Base-by-base conservation (phyloP, 2,329 filamentous ascomycete genomes). In the Fusarium armeniacum region DNA sequence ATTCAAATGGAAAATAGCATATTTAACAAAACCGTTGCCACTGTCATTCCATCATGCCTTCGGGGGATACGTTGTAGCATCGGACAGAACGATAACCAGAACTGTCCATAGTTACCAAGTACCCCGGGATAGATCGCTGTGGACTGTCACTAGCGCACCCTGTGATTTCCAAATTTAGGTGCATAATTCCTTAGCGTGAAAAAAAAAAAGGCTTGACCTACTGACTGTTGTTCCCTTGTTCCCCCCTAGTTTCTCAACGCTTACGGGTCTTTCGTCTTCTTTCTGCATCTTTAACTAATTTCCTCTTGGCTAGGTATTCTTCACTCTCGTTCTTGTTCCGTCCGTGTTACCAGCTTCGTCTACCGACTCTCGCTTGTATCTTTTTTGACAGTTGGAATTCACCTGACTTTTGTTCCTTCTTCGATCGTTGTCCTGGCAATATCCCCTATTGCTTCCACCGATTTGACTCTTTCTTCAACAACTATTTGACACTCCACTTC, bases 131-230 rank as follows among this genome's bases (percentile, higher is more conserved):
- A 57, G 44, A 52, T 57, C 62, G 35, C 45, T 50, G 46, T 49
- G 63, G 58, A 40, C 35, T 32, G 33, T 13, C 36, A 30, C 20
- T 65, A 46, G 43, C 62, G 32, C 36, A 45, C 46, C 61, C 61
- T 66, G 41, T 32, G 47, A 62, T 55, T 65, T 62, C 63, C 63
- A 66, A 66, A 67, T 38, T 67, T 66, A 66, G 62, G 46, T 55
- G 54, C 47, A 20, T 53, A 30, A 45, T 38, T 43, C 26, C 30
- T 59, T 65, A 66, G 55, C 50, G 46, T 67, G n/a, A 50, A 58
- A 45, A 32, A 20, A 20, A 43, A 50, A 44, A 51, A 62, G 62
- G 62, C 62, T 65, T 59, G 36, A 58, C 54, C n/a, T 22, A 11
- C 56, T 18, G 24, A 52, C 24, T 28, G 33, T 50, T 51, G 40